Evolutionary conservation across 2,329 filamentous ascomycete genomes (phyloP).

Genomic region (Massarina eburnea): DNA sequence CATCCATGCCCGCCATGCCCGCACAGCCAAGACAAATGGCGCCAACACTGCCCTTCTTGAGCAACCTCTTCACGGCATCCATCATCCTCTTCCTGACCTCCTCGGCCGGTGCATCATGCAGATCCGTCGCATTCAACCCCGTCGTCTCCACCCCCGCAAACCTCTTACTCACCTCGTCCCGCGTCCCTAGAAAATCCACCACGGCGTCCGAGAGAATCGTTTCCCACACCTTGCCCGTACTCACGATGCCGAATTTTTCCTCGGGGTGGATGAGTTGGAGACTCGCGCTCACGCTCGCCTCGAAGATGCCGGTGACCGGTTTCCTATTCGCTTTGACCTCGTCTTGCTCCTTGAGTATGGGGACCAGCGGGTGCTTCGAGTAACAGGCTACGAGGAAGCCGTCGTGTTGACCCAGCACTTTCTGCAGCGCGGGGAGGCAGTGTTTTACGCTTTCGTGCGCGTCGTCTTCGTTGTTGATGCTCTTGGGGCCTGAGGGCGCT

Average conservation of each 20-base stretch:
- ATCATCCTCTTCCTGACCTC: constrained; percentile 68
- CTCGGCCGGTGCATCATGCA: constrained; percentile 68
- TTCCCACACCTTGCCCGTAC: constrained; percentile 84
- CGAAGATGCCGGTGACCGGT: constrained; percentile 81
- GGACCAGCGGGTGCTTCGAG: constrained; percentile 78
- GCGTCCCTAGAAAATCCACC: constrained; percentile 60
- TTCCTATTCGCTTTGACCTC: constrained; percentile 41
- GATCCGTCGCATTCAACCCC: constrained; percentile 74
- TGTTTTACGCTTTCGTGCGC: constrained; percentile 64
- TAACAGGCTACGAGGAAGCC: constrained; percentile 89
- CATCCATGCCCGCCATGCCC: constrained; percentile 85
- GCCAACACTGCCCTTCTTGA: constrained; percentile 59
- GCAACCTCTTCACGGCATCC: constrained; percentile 67
- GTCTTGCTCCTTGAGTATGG: constrained; percentile 55
- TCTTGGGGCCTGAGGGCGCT: constrained; percentile 65
- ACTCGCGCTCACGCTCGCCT: constrained; percentile 71
- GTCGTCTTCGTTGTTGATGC: constrained; percentile 76
- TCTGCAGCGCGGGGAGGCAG: constrained; percentile 60
- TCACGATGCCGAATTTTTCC: constrained; percentile 80
- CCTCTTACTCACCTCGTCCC: constrained; percentile 41
- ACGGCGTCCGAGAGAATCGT: constrained; percentile 69
- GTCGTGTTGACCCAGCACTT: constrained; percentile 58
- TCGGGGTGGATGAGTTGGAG: constrained; percentile 56
- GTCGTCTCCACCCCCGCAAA: constrained; percentile 85
- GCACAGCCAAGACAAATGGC: constrained; percentile 85